A percentile compares a stretch with the other conserved stretches of the same genome.
phyloP scores from a whole-genome alignment of 2,329 filamentous ascomycete species.

The Iodosphaeria phyllophila region DNA sequence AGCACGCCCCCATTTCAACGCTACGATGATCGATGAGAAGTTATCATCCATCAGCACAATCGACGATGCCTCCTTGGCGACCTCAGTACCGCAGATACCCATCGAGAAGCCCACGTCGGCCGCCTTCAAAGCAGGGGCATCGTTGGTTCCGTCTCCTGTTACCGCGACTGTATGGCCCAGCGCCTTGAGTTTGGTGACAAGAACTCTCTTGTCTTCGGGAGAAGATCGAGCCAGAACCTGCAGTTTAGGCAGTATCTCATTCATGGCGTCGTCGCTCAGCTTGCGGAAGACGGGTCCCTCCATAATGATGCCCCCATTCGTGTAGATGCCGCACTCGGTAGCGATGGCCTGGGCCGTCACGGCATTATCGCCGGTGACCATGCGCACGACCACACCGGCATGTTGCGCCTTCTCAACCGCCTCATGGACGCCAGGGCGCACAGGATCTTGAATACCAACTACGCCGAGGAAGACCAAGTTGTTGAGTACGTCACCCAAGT shows the following conservation, averaged over 20 bases:
- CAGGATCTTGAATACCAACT: conserved; percentile 58
- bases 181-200: conserved; percentile 41
- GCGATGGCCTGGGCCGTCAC: conserved; percentile 58
- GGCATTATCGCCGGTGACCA: conserved; percentile 60
- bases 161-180: conserved; percentile 44
- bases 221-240: conserved; percentile 47
- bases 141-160: conserved; percentile 50
- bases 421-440: conserved; percentile 46
- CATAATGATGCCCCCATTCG: conserved; percentile 44
- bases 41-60: conserved; percentile 52
- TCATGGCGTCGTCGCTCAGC: conserved; percentile 38
- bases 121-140: conserved; percentile 44
- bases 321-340: conserved; percentile 51
- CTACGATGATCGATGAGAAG: conserved; percentile 46
- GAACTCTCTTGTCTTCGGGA: conserved; percentile 45
- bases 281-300: conserved; percentile 49
- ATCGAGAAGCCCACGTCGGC: conserved; percentile 52
- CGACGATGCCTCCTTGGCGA: conserved; percentile 49
- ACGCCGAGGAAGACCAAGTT: conserved; percentile 58
- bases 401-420: conserved; percentile 48
- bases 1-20: conserved; percentile 48
- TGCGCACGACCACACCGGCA: conserved; percentile 53
- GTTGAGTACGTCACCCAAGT: conserved; percentile 42
- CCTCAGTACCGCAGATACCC: conserved; percentile 48
- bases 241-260: conserved; percentile 35